A percentile compares a stretch with the other conserved stretches of the same genome.
phyloP scores from a whole-genome alignment of 2,329 filamentous ascomycete genomes.

The Elsinoe batatas region DNA sequence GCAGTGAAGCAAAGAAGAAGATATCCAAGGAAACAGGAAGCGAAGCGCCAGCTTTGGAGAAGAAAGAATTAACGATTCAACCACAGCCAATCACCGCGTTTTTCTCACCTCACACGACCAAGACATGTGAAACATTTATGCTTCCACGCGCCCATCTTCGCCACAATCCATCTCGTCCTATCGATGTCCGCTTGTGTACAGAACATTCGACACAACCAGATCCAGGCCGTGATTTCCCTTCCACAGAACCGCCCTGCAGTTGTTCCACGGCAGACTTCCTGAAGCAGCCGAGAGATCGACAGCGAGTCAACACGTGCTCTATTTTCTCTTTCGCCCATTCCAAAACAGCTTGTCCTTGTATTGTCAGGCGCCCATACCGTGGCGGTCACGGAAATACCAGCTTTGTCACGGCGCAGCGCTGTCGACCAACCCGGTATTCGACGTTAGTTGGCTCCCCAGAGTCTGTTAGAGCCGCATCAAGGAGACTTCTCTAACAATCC shows the following conservation, averaged over 20 bases:
- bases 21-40: not conserved
- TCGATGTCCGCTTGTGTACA: constrained; percentile 2
- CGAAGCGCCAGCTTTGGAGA: not conserved
- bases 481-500: constrained; percentile 2
- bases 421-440: not conserved
- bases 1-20: not conserved
- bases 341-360: constrained; percentile 2
- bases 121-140: constrained; percentile 1
- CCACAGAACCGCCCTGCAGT: not conserved
- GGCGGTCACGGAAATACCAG: not conserved
- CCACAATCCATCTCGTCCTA: not conserved
- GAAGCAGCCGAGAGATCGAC: not conserved
- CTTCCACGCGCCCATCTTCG: not conserved
- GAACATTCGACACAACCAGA: not conserved
- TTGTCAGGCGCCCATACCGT: constrained; percentile 4
- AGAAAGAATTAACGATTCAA: constrained; percentile 3
- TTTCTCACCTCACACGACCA: not conserved
- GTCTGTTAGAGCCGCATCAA: not conserved
- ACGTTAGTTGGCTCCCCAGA: constrained; percentile 4
- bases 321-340: not conserved
- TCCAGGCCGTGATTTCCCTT: not conserved
- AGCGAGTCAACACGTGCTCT: not conserved
- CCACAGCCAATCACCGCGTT: not conserved
- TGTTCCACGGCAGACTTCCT: not conserved
- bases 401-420: not conserved